These are phyloP conservation scores for Tephrocybe sp. DNA, from an alignment of 768 basidiomycete species.

Conservation along the genomic window DNA sequence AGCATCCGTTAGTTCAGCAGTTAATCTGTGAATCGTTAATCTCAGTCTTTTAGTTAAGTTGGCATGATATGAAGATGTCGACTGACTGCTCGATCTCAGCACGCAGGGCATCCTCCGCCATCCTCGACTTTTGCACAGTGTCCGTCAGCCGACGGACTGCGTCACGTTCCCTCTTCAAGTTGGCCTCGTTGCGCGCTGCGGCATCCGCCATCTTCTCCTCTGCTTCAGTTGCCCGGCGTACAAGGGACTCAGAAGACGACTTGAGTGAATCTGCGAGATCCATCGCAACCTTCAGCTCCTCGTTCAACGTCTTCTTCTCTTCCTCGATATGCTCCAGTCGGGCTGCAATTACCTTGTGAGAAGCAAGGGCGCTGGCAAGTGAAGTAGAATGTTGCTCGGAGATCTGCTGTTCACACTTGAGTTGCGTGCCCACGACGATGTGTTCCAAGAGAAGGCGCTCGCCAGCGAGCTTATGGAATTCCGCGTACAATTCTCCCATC, in stretches of 20 bases:
- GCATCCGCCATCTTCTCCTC: conserved; percentile 28
- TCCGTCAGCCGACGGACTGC: conserved; percentile 45
- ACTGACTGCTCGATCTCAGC: conserved; percentile 71
- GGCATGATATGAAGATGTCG: background rate
- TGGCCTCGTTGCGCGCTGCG: conserved; percentile 28
- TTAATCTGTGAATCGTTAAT: conserved; percentile 29
- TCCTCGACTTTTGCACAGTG: conserved; percentile 54
- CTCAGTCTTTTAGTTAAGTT: background rate
- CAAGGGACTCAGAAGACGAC: conserved; percentile 19
- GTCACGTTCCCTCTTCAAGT: conserved; percentile 48
- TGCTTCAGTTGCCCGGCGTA: conserved; percentile 19
- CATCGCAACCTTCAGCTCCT: conserved; percentile 21
- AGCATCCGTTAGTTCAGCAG: conserved; percentile 55
- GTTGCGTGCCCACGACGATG: conserved; percentile 26
- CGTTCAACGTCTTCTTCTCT: conserved; percentile 27
- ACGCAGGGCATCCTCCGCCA: conserved; percentile 67
- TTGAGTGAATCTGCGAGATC: conserved; percentile 20
- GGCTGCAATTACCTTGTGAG: conserved; percentile 40
- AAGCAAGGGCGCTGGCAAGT: conserved; percentile 38
- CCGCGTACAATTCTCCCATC: conserved; percentile 22
- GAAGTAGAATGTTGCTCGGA: conserved; percentile 34
- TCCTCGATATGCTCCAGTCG: conserved; percentile 40
- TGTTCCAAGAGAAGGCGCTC: conserved; percentile 35
- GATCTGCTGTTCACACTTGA: conserved; percentile 25
- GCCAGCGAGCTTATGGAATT: conserved; percentile 36